Base-by-base conservation (phyloP, 805 yeast genomes). In the Hanseniaspora hatyaiensis region DNA sequence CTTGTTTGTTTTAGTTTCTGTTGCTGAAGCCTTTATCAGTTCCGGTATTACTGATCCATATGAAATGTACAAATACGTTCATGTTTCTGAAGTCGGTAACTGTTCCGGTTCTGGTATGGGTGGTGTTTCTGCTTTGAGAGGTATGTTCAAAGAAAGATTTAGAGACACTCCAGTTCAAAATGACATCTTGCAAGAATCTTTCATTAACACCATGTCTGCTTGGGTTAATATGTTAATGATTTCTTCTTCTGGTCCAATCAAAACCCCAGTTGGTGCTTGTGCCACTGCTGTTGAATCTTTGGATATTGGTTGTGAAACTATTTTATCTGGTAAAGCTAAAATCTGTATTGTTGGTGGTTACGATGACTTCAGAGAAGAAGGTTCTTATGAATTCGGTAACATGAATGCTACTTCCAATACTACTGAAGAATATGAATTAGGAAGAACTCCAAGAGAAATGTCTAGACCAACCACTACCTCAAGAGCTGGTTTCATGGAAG, bases 61-160 rank as follows among this genome's bases (percentile, higher is more conserved):
- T 65, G 99, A 92, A 72, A 86, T 94, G 75, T 92, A 92, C 75
- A 81, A 89, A 70, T 94, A 92, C 65, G 95, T 94, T 43, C 99
- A 92, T 66, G 94, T 92, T 50, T 87, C 97, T 40, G 97, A 92
- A 69, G 87, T 92, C 57, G 99, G 98, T 72, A 94, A 89, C 77
- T 88, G 97, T 75, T 82, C 95, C 41, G 99, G 99, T 72, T 87
- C 96, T 50, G 99, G 99, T 78, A 89, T 92, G 95, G 99, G 99
- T 70, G 99, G 99, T 81, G 94, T 89, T 59, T 65, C 82, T 57
- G 98, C 99, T 46, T 70, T 92, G 62, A 84, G 94, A 66, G 96
- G 96, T 59, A 92, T 92, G 97, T 92, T 87, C 74, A 87, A 76
- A 68, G 95, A 89, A 63, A 80, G 99, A 71, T 92, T 74, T 71